Conservation (phyloP, 2,329 filamentous ascomycete genomes). For the Trichoderma breve region DNA sequence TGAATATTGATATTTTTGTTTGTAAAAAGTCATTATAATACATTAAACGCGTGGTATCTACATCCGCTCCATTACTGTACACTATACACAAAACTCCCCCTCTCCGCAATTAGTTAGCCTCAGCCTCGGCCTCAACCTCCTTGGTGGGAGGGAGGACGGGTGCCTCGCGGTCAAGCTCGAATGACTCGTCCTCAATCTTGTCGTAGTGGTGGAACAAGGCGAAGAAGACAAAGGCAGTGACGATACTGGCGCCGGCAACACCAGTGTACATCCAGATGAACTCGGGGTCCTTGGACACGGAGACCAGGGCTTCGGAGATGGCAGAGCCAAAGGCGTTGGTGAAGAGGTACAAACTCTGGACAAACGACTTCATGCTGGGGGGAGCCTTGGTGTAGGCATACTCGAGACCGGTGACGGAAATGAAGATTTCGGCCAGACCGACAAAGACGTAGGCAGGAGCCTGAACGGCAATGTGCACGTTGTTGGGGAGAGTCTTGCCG, state of each 20-base stretch:
- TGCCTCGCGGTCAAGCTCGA: conserved; percentile 37
- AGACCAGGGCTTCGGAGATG: conserved; percentile 60
- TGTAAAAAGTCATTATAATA: conserved; percentile 6
- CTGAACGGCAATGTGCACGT: conserved; percentile 55
- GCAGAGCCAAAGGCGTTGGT: conserved; percentile 58
- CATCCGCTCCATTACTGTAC: conserved; percentile 3
- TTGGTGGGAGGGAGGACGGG: conserved; percentile 4
- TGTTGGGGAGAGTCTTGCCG: conserved; percentile 37
- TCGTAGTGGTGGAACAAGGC: conserved; percentile 40
- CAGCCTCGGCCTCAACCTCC: conserved; percentile 9
- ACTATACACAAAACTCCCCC: background rate
- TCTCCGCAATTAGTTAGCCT: background rate
- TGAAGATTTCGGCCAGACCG: conserved; percentile 59
- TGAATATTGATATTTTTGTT: background rate
- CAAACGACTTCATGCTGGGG: conserved; percentile 63
- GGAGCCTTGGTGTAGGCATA: conserved; percentile 74
- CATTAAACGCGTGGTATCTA: background rate
- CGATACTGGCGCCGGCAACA: conserved; percentile 48
- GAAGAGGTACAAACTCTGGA: conserved; percentile 58
- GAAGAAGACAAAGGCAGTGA: conserved; percentile 54
- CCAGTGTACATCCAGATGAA: conserved; percentile 66
- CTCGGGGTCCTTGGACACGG: conserved; percentile 60
- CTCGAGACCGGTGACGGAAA: conserved; percentile 66
- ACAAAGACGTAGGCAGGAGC: conserved; percentile 57
- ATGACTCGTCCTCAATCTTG: conserved; percentile 39